These are phyloP conservation scores for Dactylellina cionopaga DNA, from an alignment of 2,329 filamentous ascomycete genomes.

Conservation along the genomic window DNA sequence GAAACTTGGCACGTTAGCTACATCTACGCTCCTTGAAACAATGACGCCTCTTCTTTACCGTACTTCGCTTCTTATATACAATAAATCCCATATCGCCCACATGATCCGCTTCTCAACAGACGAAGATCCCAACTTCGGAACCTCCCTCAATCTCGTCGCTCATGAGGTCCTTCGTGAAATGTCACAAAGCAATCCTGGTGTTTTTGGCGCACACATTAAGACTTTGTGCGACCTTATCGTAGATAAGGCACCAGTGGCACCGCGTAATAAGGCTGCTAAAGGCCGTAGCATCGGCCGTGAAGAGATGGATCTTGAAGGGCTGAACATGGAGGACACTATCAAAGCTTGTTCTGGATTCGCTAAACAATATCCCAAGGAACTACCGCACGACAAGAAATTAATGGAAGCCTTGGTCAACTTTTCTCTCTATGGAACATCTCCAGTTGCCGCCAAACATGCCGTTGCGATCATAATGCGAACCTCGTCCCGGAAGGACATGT, in stretches of 20 bases:
- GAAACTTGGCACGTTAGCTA: constrained; percentile 58
- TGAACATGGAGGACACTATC: constrained; percentile 82
- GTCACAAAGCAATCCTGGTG: constrained; percentile 84
- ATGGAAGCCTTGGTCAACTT: constrained; percentile 82
- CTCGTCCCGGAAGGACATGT: constrained; percentile 80
- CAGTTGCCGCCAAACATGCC: constrained; percentile 89
- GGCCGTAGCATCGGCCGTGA: constrained; percentile 64
- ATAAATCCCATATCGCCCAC: constrained; percentile 88
- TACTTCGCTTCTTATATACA: constrained; percentile 85
- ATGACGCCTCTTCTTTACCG: constrained; percentile 84
- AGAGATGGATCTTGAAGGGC: constrained; percentile 68
- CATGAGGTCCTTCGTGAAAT: constrained; percentile 90
- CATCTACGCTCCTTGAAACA: constrained; percentile 72
- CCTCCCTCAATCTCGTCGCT: constrained; percentile 68
- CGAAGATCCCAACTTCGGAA: constrained; percentile 74
- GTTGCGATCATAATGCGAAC: constrained; percentile 87
- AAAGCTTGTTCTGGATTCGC: constrained; percentile 95
- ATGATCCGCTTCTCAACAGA: constrained; percentile 90
- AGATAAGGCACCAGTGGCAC: constrained; percentile 74
- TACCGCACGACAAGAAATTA: constrained; percentile 83
- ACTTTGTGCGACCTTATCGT: constrained; percentile 89
- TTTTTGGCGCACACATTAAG: constrained; percentile 91
- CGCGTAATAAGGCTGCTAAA: constrained; percentile 39
- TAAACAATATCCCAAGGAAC: constrained; percentile 82
- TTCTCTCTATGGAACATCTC: constrained; percentile 81